A percentile compares a stretch with the other conserved stretches of the same genome.
Evolutionary conservation across 2,329 filamentous ascomycete genomes (phyloP).

Genomic region (Colletotrichum sp.): DNA sequence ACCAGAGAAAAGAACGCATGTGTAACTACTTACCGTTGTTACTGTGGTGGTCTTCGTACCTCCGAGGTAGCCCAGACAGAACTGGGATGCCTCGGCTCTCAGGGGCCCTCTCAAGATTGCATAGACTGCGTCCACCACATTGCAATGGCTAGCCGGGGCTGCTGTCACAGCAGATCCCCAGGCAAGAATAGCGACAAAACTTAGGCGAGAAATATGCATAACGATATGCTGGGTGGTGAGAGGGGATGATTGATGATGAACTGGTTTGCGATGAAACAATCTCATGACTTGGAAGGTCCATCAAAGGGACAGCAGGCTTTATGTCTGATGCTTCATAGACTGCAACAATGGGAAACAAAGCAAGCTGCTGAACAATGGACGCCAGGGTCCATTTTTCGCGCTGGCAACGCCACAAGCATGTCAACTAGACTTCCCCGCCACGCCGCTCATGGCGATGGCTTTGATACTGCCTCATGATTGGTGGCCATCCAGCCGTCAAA

Average conservation of each 20-base stretch:
- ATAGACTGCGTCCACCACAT: not conserved
- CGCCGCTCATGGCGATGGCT: not conserved
- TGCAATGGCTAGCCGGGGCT: not conserved
- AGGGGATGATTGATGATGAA: not conserved
- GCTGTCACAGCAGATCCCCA: not conserved
- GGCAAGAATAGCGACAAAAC: not conserved
- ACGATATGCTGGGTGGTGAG: not conserved
- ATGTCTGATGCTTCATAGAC: not conserved
- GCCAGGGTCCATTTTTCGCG: not conserved
- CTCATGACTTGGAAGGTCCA: not conserved
- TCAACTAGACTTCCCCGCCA: not conserved
- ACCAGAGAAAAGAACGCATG: rapidly evolving
- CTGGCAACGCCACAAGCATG: not conserved
- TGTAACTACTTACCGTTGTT: not conserved
- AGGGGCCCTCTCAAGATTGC: not conserved
- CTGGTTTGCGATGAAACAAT: not conserved
- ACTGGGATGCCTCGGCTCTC: not conserved
- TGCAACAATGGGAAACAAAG: not conserved
- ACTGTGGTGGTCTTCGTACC: not conserved
- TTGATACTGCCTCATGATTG: not conserved
- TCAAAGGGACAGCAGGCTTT: not conserved
- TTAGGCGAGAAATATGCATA: not conserved
- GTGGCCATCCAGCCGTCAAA: not conserved
- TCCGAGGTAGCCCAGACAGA: not conserved
- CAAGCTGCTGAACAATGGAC: not conserved